Conservation (phyloP, 2,329 filamentous ascomycete species). For the Ilyonectria sp. region DNA sequence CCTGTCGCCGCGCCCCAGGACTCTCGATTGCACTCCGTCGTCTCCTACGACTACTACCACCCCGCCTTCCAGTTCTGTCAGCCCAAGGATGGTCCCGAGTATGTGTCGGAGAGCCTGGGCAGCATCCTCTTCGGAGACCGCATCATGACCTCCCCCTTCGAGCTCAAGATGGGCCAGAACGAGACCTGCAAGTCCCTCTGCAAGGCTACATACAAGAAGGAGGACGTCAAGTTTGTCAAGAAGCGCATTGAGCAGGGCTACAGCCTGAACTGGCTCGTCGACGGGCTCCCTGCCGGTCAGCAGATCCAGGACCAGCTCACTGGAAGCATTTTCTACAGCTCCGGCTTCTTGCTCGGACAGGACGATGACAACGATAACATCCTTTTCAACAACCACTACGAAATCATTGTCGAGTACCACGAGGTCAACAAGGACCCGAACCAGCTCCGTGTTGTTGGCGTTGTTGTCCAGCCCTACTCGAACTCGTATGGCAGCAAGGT, state of each 20-base stretch:
- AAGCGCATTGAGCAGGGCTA: conserved; percentile 86
- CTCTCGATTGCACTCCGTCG: conserved; percentile 88
- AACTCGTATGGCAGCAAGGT: conserved; percentile 70
- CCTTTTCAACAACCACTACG: conserved; percentile 92
- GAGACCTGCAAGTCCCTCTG: conserved; percentile 91
- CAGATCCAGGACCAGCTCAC: conserved; percentile 83
- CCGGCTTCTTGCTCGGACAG: conserved; percentile 86
- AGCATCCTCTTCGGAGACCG: conserved; percentile 98
- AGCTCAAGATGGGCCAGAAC: conserved; percentile 88
- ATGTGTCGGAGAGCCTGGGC: conserved; percentile 86
- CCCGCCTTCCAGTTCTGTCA: conserved; percentile 89
- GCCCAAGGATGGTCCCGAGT: conserved; percentile 81
- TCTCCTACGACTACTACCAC: conserved; percentile 97
- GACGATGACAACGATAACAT: conserved; percentile 69
- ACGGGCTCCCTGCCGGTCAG: conserved; percentile 93
- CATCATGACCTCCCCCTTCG: conserved; percentile 96
- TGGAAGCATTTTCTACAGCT: conserved; percentile 86
- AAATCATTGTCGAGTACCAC: conserved; percentile 95
- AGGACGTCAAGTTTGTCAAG: conserved; percentile 85
- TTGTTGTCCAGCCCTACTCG: conserved; percentile 88
- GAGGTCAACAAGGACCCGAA: conserved; percentile 76
- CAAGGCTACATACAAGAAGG: conserved; percentile 73
- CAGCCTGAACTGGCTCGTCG: conserved; percentile 95
- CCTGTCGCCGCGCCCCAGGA: conserved; percentile 85
- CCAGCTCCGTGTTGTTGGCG: conserved; percentile 90